phyloP scores from a whole-genome alignment of 1,284 basidiomycete species.

The Rhodotorula sp. region DNA sequence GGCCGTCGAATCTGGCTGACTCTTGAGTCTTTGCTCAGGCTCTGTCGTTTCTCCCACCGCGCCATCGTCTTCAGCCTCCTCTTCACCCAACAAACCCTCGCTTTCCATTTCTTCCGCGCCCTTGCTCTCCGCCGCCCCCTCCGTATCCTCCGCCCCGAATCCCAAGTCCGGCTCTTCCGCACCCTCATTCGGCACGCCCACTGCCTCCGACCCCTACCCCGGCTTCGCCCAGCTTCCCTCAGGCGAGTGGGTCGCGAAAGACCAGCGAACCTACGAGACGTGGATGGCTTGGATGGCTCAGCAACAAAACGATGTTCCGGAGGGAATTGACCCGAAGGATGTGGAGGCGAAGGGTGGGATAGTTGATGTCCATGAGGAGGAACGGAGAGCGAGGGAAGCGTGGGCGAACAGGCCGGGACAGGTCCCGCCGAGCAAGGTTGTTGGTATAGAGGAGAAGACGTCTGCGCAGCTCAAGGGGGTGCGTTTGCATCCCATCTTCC shows the following conservation, averaged over 20 bases:
- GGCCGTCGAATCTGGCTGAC: background rate
- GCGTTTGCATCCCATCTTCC: background rate
- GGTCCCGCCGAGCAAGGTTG: slow-evolving; percentile 18
- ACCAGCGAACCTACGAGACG: slow-evolving; percentile 34
- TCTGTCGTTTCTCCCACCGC: slow-evolving; percentile 18
- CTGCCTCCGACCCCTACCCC: slow-evolving; percentile 41
- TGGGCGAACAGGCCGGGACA: slow-evolving; percentile 28
- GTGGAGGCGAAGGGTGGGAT: slow-evolving; percentile 17
- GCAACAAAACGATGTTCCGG: slow-evolving; percentile 11
- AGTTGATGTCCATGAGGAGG: slow-evolving; percentile 27
- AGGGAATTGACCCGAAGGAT: slow-evolving; percentile 29
- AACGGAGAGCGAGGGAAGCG: slow-evolving; percentile 19
- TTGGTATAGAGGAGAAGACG: slow-evolving; percentile 13
- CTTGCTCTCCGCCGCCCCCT: slow-evolving; percentile 10
- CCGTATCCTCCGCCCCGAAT: slow-evolving; percentile 15
- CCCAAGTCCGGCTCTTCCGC: background rate
- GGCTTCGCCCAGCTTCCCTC: slow-evolving; percentile 43
- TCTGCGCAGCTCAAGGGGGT: slow-evolving; percentile 20
- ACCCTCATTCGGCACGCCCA: slow-evolving; percentile 17
- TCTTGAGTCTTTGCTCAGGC: background rate
- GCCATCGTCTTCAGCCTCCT: background rate
- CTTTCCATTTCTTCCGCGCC: slow-evolving; percentile 13
- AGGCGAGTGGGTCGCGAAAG: slow-evolving; percentile 42
- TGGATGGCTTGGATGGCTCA: slow-evolving; percentile 21
- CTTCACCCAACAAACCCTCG: slow-evolving; percentile 8